These are phyloP conservation scores for Spinellus fusiger DNA, from an alignment of 192 early-diverging fungal genomes.

Conservation along the genomic window DNA sequence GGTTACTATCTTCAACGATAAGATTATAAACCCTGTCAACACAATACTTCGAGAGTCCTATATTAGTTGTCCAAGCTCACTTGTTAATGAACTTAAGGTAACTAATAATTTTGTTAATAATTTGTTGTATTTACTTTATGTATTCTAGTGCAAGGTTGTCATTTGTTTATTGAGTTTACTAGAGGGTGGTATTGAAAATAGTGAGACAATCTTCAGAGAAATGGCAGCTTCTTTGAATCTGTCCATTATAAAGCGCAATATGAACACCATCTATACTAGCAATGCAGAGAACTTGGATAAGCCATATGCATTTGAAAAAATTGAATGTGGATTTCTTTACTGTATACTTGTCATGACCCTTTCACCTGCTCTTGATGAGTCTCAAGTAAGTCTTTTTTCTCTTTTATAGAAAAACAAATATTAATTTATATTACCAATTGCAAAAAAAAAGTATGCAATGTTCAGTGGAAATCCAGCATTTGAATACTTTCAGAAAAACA, in stretches of 20 bases:
- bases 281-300: constrained; percentile 3
- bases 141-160: constrained; percentile 16
- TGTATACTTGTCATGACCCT: constrained; percentile 22
- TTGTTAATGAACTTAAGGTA: constrained; percentile 21
- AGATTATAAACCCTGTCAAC: constrained; percentile 19
- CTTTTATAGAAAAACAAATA: background rate
- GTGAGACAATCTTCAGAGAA: constrained; percentile 15
- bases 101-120: background rate
- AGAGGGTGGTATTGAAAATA: constrained; percentile 21
- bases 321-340: constrained; percentile 18
- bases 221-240: constrained; percentile 15
- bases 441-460: background rate
- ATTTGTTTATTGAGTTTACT: constrained; percentile 18
- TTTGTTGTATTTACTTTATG: background rate
- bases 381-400: too few relatives aligned
- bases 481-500: constrained; percentile 16
- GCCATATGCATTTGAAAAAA: constrained; percentile 1
- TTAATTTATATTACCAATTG: background rate
- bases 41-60: constrained; percentile 14
- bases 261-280: constrained; percentile 10
- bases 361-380: constrained; percentile 4
- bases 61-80: constrained; percentile 1
- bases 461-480: constrained; percentile 10
- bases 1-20: constrained; percentile 21
- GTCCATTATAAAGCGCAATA: constrained; percentile 8